Base-by-base conservation (phyloP, 2,329 filamentous ascomycete species). In the Allantophomopsis lycopodina region DNA sequence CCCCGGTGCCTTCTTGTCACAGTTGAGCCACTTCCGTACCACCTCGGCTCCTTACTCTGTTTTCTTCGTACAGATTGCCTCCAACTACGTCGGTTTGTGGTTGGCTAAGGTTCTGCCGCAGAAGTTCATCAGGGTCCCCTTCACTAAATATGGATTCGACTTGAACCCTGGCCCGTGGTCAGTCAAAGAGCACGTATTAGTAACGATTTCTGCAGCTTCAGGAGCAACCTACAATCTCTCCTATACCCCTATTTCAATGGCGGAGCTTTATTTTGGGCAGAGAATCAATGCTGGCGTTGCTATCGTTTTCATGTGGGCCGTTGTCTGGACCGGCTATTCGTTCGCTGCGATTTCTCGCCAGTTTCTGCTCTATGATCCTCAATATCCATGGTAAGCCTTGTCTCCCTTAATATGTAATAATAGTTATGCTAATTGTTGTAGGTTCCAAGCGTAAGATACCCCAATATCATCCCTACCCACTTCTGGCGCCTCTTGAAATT, bases 291-390 rank as follows among this genome's bases (percentile, higher is more conserved):
- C 69, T 0, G 68, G 63, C 0, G 67, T 73, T 6, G 66, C 65
- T 1, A 64, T 75, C 23, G 70, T 73, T 51, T 77, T 77, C 56
- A 77, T 77, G 71, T 64, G 66, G 59, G 60, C 65, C 1, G 72
- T 72, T 28, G 69, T 73, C 1, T 73, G 67, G 58, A 68, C 65
- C 0, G 72, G 73, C 10, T 77, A 76, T 46, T 68, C 68, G 0
- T 75, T 71, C 49, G 72, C 72, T 2, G 71, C 71, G 1, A 59
- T 76, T 37, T 71, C 71, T 6, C 61, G 71, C 3, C 66, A 75
- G 42, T 64, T 76, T 17, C 53, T 76, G 8, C 58, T 77, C 14
- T 73, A 73, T 46, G 73, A 77, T 43, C 71, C 72, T 0, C 62
- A 69, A 35, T 73, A 70, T 42, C 62, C 66, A 3, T 72, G 69